phyloP scores from a whole-genome alignment of 1,284 basidiomycete genomes.

The Papiliotrema nemorosa region DNA sequence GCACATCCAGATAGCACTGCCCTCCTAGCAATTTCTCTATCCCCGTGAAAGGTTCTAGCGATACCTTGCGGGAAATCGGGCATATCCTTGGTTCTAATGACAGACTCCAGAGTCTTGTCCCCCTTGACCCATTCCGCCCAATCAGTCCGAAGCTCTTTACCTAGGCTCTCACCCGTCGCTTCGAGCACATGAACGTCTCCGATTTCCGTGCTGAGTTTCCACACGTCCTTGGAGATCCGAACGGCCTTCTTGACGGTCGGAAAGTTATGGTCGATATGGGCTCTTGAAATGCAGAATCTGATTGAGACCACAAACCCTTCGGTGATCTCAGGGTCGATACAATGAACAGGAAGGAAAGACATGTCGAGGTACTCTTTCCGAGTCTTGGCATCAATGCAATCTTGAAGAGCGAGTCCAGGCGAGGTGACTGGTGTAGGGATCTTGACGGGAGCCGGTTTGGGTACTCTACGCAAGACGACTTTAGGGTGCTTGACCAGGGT shows the following conservation, averaged over 20 bases:
- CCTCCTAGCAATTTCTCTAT: conserved; percentile 18
- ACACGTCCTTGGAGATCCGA: conserved; percentile 17
- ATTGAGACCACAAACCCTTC: conserved; percentile 21
- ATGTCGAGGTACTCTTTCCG: conserved; percentile 16
- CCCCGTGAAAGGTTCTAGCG: conserved; percentile 11
- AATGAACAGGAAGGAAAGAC: conserved; percentile 16
- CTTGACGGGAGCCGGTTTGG: not conserved
- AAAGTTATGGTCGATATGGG: conserved; percentile 26
- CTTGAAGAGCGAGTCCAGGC: not conserved
- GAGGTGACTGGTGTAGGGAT: not conserved
- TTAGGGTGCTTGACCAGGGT: not conserved
- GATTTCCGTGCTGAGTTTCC: conserved; percentile 11
- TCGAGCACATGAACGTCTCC: conserved; percentile 6
- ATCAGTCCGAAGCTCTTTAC: conserved; percentile 19
- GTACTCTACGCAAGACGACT: not conserved
- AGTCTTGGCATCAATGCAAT: not conserved
- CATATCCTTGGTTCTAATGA: conserved; percentile 27
- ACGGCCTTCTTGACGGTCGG: conserved; percentile 15
- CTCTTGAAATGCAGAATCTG: conserved; percentile 31
- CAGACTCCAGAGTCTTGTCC: not conserved
- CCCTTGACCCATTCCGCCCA: conserved; percentile 19
- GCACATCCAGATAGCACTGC: conserved; percentile 29
- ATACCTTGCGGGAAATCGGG: conserved; percentile 24
- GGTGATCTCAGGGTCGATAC: not conserved
- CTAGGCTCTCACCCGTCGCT: conserved; percentile 24